These are phyloP conservation scores for Prunus campanulata DNA, from an alignment of 306 rosid species.

Conservation along the genomic window DNA sequence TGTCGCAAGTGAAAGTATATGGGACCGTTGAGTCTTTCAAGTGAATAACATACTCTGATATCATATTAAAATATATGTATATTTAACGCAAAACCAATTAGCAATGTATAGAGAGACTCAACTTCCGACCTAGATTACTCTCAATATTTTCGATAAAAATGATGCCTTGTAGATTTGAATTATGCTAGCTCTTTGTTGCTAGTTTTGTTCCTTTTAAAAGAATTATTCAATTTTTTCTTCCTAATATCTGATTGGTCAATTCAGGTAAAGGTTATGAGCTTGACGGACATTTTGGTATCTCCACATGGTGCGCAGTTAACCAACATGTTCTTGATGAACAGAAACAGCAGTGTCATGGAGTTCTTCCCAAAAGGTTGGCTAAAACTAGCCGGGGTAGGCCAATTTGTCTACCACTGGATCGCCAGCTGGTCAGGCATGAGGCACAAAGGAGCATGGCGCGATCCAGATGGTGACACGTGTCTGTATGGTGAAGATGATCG, in stretches of 20 bases:
- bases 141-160: too few species aligned
- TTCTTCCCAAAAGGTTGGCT: slow-evolving; percentile 73
- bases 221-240: too few species aligned
- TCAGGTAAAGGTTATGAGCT: slow-evolving; percentile 61
- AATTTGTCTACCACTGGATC: slow-evolving; percentile 53
- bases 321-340: slow-evolving; percentile 62
- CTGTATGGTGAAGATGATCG: slow-evolving; percentile 41
- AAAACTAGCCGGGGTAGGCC: slow-evolving; percentile 67
- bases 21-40: too few species aligned
- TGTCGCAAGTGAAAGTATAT: too few species aligned
- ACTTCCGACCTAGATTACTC: too few species aligned
- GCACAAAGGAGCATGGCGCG: slow-evolving; percentile 64
- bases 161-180: not conserved
- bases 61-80: too few species aligned
- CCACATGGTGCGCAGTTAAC: slow-evolving; percentile 72
- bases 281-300: slow-evolving; percentile 54
- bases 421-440: slow-evolving; percentile 78
- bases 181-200: not conserved
- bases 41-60: too few species aligned
- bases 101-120: too few species aligned
- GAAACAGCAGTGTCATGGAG: slow-evolving; percentile 74
- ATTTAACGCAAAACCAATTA: too few species aligned
- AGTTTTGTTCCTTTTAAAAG: not conserved
- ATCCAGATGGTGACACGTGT: slow-evolving; percentile 43
- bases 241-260: not conserved